Conservation (phyloP, 2,329 filamentous ascomycete genomes). For the Paracoccidioides lutzii region DNA sequence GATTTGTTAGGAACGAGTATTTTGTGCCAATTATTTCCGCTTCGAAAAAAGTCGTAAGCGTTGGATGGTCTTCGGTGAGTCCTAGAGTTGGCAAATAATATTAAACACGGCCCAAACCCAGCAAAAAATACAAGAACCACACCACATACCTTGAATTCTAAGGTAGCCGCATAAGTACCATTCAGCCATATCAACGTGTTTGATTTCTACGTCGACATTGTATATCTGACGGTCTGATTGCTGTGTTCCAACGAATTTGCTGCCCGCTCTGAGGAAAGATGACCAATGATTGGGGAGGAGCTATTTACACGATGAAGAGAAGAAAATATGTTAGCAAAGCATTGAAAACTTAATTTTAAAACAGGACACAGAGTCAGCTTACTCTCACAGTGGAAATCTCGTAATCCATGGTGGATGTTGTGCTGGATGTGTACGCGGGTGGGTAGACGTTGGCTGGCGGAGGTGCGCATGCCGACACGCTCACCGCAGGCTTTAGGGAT, state of each 20-base stretch:
- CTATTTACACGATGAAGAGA: constrained; percentile 28
- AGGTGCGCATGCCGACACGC: constrained; percentile 25
- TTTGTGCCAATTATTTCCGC: constrained; percentile 94
- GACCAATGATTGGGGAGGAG: constrained; percentile 67
- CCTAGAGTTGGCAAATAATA: constrained; percentile 39
- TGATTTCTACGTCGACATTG: constrained; percentile 92
- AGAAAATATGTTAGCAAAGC: constrained; percentile 11
- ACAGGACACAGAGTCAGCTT: constrained; percentile 17
- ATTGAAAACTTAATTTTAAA: background rate
- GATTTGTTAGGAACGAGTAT: constrained; percentile 83
- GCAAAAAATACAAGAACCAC: background rate
- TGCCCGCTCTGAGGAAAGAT: constrained; percentile 74
- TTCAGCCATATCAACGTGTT: constrained; percentile 87
- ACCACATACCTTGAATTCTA: constrained; percentile 68
- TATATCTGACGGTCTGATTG: constrained; percentile 88
- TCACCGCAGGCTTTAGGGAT: constrained; percentile 21
- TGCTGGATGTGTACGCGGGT: constrained; percentile 22
- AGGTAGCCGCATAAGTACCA: constrained; percentile 92
- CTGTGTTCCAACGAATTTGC: constrained; percentile 79
- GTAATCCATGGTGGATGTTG: constrained; percentile 37
- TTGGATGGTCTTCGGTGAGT: constrained; percentile 87
- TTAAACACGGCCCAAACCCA: constrained; percentile 2
- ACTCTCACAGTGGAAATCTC: constrained; percentile 46
- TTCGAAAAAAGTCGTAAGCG: constrained; percentile 96
- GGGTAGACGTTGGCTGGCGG: constrained; percentile 19